A percentile compares a stretch with the other conserved stretches of the same genome.
Conservation (phyloP, 805 yeast species). For the Candida oleophila region DNA sequence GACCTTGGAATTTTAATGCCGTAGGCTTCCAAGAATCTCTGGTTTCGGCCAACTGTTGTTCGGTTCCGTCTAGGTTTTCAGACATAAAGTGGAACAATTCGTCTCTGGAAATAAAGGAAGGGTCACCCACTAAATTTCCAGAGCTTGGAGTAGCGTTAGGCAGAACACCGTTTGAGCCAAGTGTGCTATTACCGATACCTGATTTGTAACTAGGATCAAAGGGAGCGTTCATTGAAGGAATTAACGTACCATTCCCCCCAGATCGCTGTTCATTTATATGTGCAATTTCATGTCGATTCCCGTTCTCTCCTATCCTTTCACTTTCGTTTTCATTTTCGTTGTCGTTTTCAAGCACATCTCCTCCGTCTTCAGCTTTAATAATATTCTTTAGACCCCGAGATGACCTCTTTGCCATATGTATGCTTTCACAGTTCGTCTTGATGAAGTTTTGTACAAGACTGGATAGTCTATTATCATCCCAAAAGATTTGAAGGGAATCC, state of each 20-base stretch:
- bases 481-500: constrained; percentile 1
- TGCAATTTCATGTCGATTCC: too few species aligned
- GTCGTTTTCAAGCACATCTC: background rate
- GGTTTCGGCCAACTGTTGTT: background rate
- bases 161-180: background rate
- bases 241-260: background rate
- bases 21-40: constrained; percentile 15
- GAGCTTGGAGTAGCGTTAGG: background rate
- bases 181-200: background rate
- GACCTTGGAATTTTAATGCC: constrained; percentile 19
- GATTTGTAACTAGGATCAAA: background rate
- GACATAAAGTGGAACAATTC: constrained; percentile 17
- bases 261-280: too few species aligned
- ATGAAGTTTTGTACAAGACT: constrained; percentile 11
- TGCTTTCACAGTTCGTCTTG: constrained; percentile 4
- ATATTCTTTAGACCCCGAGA: background rate
- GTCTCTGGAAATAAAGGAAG: constrained; percentile 14
- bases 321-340: background rate
- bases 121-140: constrained; percentile 10
- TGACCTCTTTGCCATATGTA: constrained; percentile 3
- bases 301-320: too few species aligned
- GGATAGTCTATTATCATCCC: constrained; percentile 9
- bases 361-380: background rate
- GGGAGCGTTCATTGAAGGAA: background rate
- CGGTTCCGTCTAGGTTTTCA: constrained; percentile 21